Conservation (phyloP, 2,329 filamentous ascomycete species). For the Diplodia mutila region DNA sequence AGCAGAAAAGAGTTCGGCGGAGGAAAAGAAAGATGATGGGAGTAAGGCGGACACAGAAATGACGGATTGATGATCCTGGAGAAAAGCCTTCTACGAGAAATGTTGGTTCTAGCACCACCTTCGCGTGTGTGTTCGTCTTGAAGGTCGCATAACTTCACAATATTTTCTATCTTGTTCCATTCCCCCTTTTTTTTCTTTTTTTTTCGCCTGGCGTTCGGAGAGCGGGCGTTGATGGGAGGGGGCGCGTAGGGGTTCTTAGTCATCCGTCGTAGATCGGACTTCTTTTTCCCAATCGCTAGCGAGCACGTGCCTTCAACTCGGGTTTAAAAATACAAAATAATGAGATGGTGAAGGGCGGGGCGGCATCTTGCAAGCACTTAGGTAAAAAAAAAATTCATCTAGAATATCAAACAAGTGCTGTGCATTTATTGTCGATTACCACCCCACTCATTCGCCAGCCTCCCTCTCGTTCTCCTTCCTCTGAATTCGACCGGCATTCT, state of each 20-base stretch:
- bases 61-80: not conserved
- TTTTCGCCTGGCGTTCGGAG: not conserved
- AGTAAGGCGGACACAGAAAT: conserved; percentile 11
- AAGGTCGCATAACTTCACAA: not conserved
- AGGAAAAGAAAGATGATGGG: not conserved
- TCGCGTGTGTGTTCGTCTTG: not conserved
- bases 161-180: not conserved
- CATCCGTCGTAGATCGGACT: too few relatives aligned
- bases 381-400: not conserved
- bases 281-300: not conserved
- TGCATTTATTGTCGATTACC: not conserved
- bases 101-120: not conserved
- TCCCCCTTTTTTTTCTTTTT: not conserved
- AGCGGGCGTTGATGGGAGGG: not conserved
- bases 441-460: too few relatives aligned
- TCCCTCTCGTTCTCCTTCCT: too few relatives aligned
- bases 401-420: not conserved
- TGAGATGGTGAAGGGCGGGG: not conserved
- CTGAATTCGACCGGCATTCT: too few relatives aligned
- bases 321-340: not conserved
- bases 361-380: not conserved
- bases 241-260: too few relatives aligned
- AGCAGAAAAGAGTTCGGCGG: not conserved
- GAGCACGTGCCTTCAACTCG: not conserved
- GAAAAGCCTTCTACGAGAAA: not conserved